Evolutionary conservation across 2,329 filamentous ascomycete species (phyloP).

Genomic region (Chalaropsis thielavioides): DNA sequence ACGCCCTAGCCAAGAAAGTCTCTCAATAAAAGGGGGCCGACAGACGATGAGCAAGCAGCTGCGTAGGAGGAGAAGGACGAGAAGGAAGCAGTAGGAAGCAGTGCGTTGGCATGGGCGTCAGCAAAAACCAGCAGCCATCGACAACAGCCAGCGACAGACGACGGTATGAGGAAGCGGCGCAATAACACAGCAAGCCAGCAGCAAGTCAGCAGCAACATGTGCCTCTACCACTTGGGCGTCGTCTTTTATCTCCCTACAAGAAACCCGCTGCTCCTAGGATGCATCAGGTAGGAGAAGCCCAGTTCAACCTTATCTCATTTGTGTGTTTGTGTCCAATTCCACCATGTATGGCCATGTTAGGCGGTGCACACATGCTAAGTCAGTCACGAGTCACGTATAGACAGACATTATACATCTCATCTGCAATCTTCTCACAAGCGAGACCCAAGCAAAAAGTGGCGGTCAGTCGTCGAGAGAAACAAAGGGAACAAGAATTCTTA

Average conservation of each 20-base stretch:
- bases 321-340: too few relatives aligned
- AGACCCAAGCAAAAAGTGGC: neutral
- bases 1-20: neutral
- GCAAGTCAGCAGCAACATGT: neutral
- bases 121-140: neutral
- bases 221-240: neutral
- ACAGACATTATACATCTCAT: too few relatives aligned
- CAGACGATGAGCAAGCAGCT: too few relatives aligned
- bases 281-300: too few relatives aligned
- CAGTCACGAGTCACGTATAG: too few relatives aligned
- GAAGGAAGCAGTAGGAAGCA: neutral
- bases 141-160: neutral
- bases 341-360: too few relatives aligned
- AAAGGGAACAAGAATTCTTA: too few relatives aligned
- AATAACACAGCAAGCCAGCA: neutral
- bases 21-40: too few relatives aligned
- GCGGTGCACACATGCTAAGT: too few relatives aligned
- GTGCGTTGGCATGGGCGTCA: constrained; percentile 2
- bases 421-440: neutral
- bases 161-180: neutral
- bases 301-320: too few relatives aligned
- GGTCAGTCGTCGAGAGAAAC: neutral
- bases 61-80: too few relatives aligned
- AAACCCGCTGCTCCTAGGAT: too few relatives aligned
- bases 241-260: neutral